phyloP scores from a whole-genome alignment of 352 stramenopile genomes.

The Aphanomyces euteiches region DNA sequence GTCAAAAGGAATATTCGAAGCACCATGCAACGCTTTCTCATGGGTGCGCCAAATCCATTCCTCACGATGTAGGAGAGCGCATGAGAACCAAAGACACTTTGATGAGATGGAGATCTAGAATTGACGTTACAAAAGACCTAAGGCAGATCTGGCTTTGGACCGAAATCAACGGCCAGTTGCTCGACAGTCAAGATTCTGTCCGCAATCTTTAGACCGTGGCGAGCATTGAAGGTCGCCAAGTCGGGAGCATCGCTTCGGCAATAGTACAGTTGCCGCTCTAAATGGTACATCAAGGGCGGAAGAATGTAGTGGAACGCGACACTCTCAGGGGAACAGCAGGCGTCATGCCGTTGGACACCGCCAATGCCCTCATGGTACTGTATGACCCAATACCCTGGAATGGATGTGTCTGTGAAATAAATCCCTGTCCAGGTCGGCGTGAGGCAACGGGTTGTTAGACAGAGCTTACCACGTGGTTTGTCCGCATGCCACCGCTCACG shows the following conservation, averaged over 20 bases:
- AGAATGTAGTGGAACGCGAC: conserved; percentile 77
- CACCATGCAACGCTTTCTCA: neutral
- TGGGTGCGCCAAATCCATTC: no score
- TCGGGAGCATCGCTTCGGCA: conserved; percentile 43
- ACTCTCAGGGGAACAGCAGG: conserved; percentile 54
- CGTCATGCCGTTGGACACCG: conserved; percentile 45
- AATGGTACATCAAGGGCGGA: conserved; percentile 69
- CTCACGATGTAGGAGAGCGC: no score
- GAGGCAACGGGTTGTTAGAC: neutral
- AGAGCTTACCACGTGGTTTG: conserved; percentile 40
- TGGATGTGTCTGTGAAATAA: conserved; percentile 53
- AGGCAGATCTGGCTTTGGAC: conserved; percentile 1
- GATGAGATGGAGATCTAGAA: neutral
- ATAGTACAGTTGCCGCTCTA: conserved; percentile 66
- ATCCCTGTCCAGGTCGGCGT: conserved; percentile 33
- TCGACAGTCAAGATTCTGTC: neutral
- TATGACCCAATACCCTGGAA: conserved; percentile 61
- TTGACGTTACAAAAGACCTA: neutral
- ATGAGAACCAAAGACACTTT: neutral
- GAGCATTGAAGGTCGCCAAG: conserved; percentile 9
- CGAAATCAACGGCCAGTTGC: conserved; percentile 11
- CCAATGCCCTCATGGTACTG: conserved; percentile 71
- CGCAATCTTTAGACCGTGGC: conserved; percentile 2
- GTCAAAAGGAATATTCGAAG: neutral
- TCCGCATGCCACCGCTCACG: conserved; percentile 73